These are phyloP conservation scores for Hymenoscyphus infarciens DNA, from an alignment of 2,329 filamentous ascomycete genomes.

Conservation along the genomic window DNA sequence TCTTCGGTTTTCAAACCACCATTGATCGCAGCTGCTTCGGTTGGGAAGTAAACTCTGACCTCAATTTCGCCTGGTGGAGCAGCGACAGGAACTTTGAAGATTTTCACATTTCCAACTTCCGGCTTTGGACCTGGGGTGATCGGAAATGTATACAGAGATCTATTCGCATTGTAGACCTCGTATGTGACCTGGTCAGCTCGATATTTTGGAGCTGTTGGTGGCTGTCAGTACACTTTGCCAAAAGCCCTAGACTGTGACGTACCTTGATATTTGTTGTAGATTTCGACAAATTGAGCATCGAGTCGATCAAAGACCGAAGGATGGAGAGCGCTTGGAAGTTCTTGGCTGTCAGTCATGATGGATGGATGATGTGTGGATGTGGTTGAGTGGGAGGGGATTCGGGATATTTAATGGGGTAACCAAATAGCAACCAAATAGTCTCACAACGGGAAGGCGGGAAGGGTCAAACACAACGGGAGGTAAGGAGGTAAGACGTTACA, in stretches of 20 bases:
- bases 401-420: neutral
- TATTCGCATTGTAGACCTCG: conserved; percentile 25
- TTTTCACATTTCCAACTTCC: conserved; percentile 18
- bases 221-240: neutral
- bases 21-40: conserved; percentile 17
- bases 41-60: conserved; percentile 22
- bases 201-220: conserved; percentile 18
- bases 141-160: conserved; percentile 24
- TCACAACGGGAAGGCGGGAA: neutral
- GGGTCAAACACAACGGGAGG: too few relatives aligned
- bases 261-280: conserved; percentile 28
- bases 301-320: conserved; percentile 21
- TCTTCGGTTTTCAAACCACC: conserved; percentile 15
- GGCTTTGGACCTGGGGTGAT: conserved; percentile 20
- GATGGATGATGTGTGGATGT: neutral
- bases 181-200: conserved; percentile 27
- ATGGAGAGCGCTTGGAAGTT: conserved; percentile 25
- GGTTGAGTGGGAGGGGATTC: neutral
- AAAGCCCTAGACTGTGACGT: neutral
- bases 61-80: conserved; percentile 21
- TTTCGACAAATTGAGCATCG: conserved; percentile 24
- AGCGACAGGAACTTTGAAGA: conserved; percentile 18
- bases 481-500: neutral
- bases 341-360: conserved; percentile 21
- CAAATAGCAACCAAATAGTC: neutral